These are phyloP conservation scores for Stentor roeselii DNA, from an alignment of 73 alveolate species.

Conservation along the genomic window DNA sequence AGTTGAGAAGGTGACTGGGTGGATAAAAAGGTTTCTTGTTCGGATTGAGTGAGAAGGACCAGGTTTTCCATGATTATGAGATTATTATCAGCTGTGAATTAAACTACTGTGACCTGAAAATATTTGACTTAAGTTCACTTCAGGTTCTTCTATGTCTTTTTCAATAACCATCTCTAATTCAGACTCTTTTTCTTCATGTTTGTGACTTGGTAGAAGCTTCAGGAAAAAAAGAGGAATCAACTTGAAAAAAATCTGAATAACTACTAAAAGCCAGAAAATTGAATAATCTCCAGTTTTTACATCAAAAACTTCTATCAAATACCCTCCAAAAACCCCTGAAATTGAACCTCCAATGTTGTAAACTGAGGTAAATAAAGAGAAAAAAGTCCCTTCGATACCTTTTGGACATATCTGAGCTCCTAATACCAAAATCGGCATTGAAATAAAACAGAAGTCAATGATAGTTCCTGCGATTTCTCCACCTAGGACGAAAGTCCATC, in stretches of 20 bases:
- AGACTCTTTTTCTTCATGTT: neutral
- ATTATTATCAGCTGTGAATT: too few relatives aligned
- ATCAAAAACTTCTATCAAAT: neutral
- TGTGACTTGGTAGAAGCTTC: neutral
- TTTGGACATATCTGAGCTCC: conserved; percentile 10
- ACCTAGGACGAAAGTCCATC: neutral
- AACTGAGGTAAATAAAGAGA: neutral
- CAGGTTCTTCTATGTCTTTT: too few relatives aligned
- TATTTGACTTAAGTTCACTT: too few relatives aligned
- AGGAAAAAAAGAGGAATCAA: conserved; percentile 7
- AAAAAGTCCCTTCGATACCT: conserved; percentile 12
- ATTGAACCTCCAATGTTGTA: neutral
- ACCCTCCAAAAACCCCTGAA: conserved; percentile 12
- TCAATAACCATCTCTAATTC: too few relatives aligned
- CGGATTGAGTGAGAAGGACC: too few relatives aligned
- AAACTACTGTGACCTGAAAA: too few relatives aligned
- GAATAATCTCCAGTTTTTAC: neutral
- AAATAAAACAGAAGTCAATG: neutral
- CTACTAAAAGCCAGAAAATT: neutral
- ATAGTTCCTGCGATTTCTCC: neutral
- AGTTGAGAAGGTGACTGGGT: too few relatives aligned
- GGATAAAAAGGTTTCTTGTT: too few relatives aligned
- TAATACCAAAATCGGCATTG: conserved; percentile 17
- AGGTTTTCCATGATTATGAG: too few relatives aligned
- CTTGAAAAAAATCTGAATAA: neutral